Evolutionary conservation across 208 protist species (phyloP).

Genomic region (Porcisia hertigi): DNA sequence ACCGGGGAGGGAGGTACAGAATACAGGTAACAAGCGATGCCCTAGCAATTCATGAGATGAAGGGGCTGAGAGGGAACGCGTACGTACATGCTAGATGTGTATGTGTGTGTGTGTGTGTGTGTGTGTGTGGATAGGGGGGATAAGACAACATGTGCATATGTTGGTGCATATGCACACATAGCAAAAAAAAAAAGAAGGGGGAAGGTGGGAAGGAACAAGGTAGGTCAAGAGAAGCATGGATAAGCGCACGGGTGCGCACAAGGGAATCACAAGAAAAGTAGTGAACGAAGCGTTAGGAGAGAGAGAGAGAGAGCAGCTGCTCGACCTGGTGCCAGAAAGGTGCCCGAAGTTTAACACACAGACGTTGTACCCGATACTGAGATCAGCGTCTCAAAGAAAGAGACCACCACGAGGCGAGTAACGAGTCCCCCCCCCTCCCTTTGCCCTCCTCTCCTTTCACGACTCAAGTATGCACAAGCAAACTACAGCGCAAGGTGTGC

Average conservation of each 20-base stretch:
- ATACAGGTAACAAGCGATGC: conserved; percentile 4
- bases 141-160: conserved; percentile 8
- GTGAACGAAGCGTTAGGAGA: background rate
- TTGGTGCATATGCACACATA: background rate
- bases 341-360: background rate
- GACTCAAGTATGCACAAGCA: background rate
- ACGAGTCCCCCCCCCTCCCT: background rate
- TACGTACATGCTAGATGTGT: conserved; percentile 2
- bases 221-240: background rate
- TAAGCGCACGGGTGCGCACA: background rate
- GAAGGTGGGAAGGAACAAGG: background rate
- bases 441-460: background rate
- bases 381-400: background rate
- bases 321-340: background rate
- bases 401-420: background rate
- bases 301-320: too few relatives aligned
- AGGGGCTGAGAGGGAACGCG: background rate
- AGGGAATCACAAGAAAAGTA: background rate
- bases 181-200: background rate
- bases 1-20: background rate
- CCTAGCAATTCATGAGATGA: background rate
- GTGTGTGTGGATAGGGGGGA: background rate
- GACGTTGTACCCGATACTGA: background rate
- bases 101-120: background rate
- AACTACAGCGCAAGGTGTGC: background rate